Evolutionary conservation across 495 filamentous ascomycete genomes (phyloP), one percentile per base, ranked within the genome.

Genomic region (Monascus purpureus): DNA sequence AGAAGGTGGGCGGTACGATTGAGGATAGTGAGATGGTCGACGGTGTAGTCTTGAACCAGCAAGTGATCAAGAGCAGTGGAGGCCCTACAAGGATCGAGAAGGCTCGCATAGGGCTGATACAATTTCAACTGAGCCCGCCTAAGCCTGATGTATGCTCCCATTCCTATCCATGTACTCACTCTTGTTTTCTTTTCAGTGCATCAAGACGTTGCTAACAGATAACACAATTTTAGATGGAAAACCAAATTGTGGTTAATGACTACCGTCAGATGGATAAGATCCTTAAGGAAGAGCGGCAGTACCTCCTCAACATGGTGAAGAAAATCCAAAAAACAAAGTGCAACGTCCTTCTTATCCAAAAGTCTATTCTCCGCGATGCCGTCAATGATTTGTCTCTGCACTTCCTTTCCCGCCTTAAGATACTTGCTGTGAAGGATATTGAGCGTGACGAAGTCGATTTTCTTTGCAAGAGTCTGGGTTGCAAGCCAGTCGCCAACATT

Each of bases 261-360:
- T 97, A 97, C 70, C 71, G 90, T 37, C 90, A 97, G 59, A 97
- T 97, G 90, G 90, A 97, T 61, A 97, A 95, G 69, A 97, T 97
- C 43, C 69, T 97, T 34, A 97, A 97, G 59, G 90, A 97, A 62
- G 90, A 97, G 65, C 83, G 92, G 37, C 84, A 86, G 37, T 97
- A 97, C 59, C 70, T 97, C 37, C 74, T 97, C 27, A 94, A 95
- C 62, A 84, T 97, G 75, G 85, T 86, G 49, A 97, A 97, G 74
- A 97, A 95, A 72, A 97, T 97, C 63, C 93, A 95, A 65, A 96
- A 94, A 68, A 87, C 86, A 44, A 95, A 95, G 62, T 97, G 90
- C 67, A 97, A 97, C 48, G 92, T 97, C 19, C 76, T 97, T 33
- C 69, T 97, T 43, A 95, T 97, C 43, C 90, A 97, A 51, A 97